Percentiles rank a stretch among this genome's conserved stretches.
phyloP scores from a whole-genome alignment of 306 rosid genomes.

The Corylus americana region DNA sequence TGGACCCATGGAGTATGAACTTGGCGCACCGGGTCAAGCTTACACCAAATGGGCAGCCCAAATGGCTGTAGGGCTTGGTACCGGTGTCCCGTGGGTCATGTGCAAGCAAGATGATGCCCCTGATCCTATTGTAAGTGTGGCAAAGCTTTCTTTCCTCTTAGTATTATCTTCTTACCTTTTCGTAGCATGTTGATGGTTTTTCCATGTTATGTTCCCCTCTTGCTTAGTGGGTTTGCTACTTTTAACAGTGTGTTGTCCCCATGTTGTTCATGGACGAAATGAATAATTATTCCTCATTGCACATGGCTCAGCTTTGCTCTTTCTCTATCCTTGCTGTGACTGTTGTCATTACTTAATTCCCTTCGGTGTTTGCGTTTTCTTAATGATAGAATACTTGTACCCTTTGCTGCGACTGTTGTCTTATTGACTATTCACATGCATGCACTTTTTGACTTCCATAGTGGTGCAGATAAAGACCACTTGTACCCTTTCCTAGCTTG shows the following conservation, averaged over 20 bases:
- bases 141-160: slow-evolving; percentile 17
- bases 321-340: slow-evolving; percentile 23
- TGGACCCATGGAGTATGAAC: slow-evolving; percentile 89
- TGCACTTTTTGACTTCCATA: slow-evolving; percentile 23
- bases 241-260: slow-evolving; percentile 27
- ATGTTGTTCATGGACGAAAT: slow-evolving; percentile 28
- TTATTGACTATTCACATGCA: slow-evolving; percentile 10
- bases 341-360: slow-evolving; percentile 19
- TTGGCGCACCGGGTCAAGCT: slow-evolving; percentile 79
- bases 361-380: slow-evolving; percentile 22
- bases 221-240: slow-evolving; percentile 42
- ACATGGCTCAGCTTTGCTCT: slow-evolving; percentile 34
- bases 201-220: slow-evolving; percentile 20
- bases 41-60: slow-evolving; percentile 91
- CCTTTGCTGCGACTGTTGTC: slow-evolving; percentile 18
- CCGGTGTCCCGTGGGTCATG: slow-evolving; percentile 99
- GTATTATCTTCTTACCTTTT: slow-evolving; percentile 18
- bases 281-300: slow-evolving; percentile 33
- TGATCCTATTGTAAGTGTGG: slow-evolving; percentile 82
- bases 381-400: background rate
- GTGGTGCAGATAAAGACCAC: slow-evolving; percentile 7
- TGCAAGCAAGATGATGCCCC: slow-evolving; percentile 99
- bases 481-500: slow-evolving; percentile 9
- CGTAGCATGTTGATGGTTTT: slow-evolving; percentile 11
- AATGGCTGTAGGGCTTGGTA: slow-evolving; percentile 87